A percentile compares a stretch with the other conserved stretches of the same genome.
phyloP scores from a whole-genome alignment of 495 filamentous ascomycete species.

The Echria macrotheca region DNA sequence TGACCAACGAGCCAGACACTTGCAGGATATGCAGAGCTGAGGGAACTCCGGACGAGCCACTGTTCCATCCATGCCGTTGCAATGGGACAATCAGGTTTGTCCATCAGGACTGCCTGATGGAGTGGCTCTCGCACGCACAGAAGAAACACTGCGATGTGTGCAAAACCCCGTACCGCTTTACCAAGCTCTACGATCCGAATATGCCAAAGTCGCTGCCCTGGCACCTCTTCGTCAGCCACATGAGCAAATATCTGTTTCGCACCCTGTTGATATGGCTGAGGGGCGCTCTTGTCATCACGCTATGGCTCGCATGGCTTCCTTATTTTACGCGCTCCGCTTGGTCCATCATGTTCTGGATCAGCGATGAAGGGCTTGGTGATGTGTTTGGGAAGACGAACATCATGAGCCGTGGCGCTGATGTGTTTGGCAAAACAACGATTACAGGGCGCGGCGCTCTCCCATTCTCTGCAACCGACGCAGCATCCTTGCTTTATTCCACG shows the following conservation, averaged over 20 bases:
- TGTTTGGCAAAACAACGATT: not conserved
- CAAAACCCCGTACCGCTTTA: conserved; percentile 97
- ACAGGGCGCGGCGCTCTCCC: not conserved
- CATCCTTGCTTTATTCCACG: conserved; percentile 11
- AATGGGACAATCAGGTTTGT: conserved; percentile 98
- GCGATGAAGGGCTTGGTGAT: conserved; percentile 78
- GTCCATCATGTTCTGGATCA: conserved; percentile 90
- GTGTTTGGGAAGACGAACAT: conserved; percentile 22
- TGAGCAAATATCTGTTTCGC: conserved; percentile 61
- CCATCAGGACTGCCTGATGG: conserved; percentile 95
- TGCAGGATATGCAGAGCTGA: conserved; percentile 96
- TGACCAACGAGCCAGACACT: conserved; percentile 72
- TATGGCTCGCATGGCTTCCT: conserved; percentile 85
- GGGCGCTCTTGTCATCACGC: conserved; percentile 68
- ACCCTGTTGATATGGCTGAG: conserved; percentile 72
- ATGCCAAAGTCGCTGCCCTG: conserved; percentile 83
- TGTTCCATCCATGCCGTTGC: conserved; percentile 98
- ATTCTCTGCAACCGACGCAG: not conserved
- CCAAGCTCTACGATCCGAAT: conserved; percentile 87
- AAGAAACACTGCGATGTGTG: conserved; percentile 99
- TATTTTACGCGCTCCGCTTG: conserved; percentile 89
- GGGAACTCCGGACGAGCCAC: conserved; percentile 71
- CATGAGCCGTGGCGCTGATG: not conserved
- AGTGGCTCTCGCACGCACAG: conserved; percentile 95
- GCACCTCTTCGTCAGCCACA: conserved; percentile 71